Percentiles rank a stretch among this genome's conserved stretches.
These are phyloP conservation scores for Scheffersomyces lignosus DNA, from an alignment of 805 yeast species.

Conservation along the genomic window DNA sequence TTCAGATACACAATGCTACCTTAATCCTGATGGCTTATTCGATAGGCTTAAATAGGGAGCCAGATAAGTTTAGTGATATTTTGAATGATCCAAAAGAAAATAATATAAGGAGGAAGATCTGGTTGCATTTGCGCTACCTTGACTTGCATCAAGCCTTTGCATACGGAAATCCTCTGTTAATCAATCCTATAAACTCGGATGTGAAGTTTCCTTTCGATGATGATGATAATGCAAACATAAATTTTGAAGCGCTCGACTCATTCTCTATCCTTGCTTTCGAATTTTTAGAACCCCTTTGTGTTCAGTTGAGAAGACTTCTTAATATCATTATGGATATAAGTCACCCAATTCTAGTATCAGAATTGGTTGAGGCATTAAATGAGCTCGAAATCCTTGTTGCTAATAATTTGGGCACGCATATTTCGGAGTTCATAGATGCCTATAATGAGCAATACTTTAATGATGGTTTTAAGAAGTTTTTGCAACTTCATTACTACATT, in stretches of 20 bases:
- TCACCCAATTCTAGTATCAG: slow-evolving; percentile 33
- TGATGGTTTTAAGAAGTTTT: slow-evolving; percentile 1
- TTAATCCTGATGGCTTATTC: slow-evolving; percentile 36
- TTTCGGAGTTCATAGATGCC: background rate
- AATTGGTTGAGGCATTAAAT: slow-evolving; percentile 31
- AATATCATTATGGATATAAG: slow-evolving; percentile 39
- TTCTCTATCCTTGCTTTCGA: background rate
- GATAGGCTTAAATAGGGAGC: slow-evolving; percentile 39
- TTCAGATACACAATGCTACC: slow-evolving; percentile 1
- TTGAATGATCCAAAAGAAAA: slow-evolving; percentile 32
- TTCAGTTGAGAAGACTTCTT: slow-evolving; percentile 30
- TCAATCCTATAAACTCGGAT: slow-evolving; percentile 44
- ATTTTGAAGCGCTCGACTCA: slow-evolving; percentile 3
- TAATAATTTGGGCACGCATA: slow-evolving; percentile 7
- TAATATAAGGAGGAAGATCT: slow-evolving; percentile 56
- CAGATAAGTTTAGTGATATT: slow-evolving; percentile 24
- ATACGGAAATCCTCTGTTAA: slow-evolving; percentile 47
- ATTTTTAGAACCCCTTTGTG: slow-evolving; percentile 2
- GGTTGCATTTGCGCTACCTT: slow-evolving; percentile 48
- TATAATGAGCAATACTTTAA: background rate
- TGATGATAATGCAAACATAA: slow-evolving; percentile 34
- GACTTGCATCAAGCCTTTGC: slow-evolving; percentile 47
- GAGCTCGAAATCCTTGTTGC: slow-evolving; percentile 36
- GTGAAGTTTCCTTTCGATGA: slow-evolving; percentile 47
- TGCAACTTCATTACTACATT: slow-evolving; percentile 7